Evolutionary conservation across 306 rosid species (phyloP), one percentile per base, ranked within the genome.

Genomic region (Biancaea sappan): DNA sequence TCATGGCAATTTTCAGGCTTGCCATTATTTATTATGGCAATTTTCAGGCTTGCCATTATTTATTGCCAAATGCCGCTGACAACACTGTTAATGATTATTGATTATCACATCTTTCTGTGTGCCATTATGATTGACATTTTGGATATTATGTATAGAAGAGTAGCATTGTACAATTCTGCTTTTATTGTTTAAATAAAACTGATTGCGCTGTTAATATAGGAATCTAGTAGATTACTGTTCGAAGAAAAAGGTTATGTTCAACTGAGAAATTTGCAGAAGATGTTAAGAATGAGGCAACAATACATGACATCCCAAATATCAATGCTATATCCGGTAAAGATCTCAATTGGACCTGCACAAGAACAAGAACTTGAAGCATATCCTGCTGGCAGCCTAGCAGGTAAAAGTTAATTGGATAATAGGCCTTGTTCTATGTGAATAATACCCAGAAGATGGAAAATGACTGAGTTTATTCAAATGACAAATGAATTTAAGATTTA

Each of bases 331-430:
- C 96, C 97, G 70, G 91, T 94, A 29, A 94, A 90, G 85, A 81
- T 92, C 74, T 58, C 68, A 18, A 77, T 84, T 85, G 96, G 88
- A 80, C 93, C 96, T 66, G 92, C 89, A 47, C 87, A 84, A 65
- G 97, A 92, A 73, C 99, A 90, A 79, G 99, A 94, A 78, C 99
- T 94, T 74, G 99, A 94, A 78, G 81, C 96, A 71, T 90, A 86
- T 90, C 99, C 97, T 51, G 72, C 83, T 72, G 86, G 84, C 80
- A 80, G 83, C 83, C 72, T 62, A 56, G 69, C 89, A 82, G 98
- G 93, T 94, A 89, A 48, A 6, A 38, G 69, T 69, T 64, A 31
- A 57, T 46, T 64, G 69, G 47, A 58, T 62, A 28, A 4, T n/a
- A 74, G 15, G 15, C 67, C 21, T 63, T 79, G 50, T 52, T 54